Base-by-base conservation (phyloP, 805 yeast genomes). In the Lipomyces sp. region DNA sequence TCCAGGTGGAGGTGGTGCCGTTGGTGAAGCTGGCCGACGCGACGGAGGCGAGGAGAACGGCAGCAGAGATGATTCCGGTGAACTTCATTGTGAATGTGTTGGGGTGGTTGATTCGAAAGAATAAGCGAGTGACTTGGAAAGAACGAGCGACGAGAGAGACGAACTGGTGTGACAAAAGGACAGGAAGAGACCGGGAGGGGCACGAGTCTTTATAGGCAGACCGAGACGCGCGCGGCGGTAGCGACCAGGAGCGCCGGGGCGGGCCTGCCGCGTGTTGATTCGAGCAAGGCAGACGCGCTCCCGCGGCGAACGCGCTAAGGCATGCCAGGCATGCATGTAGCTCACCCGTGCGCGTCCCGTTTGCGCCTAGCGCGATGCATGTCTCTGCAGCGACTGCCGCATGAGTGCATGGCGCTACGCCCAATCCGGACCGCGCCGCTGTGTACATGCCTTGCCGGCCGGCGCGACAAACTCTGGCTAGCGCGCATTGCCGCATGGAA, bases 1-100 rank as follows among this genome's bases (percentile, higher is more conserved):
- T 73, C 69, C 75, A 67, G 66, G 78, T 73, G 39, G 59, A 40
- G 42, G 55, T 34, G 58, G 79, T 70, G 60, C 73, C 71, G 71
- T 49, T 53, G 45, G 58, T 59, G 57, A 54, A 47, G 46, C 53
- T 63, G 49, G 57, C 65, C 22, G 58, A 48, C 21, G 52, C 59
- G 28, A 52, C 39, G 21, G 58, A 40, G 45, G 59, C 59, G 42
- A 55, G 42, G 47, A 53, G 26, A 46, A 47, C 47, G 52, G 58
- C 55, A 21, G 48, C 55, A 34, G 59, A 52, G 45, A 53, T 39
- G 49, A 51, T 21, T 16, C 47, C 58, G 43, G 58, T 45, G 59
- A 53, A 53, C 59, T 55, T 55, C 59, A 55, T 55, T 55, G 50
- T 55, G 49, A 26, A 43, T 11, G 7, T 26, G 29, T 11, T 37